Evolutionary conservation across 75 land plant species (phyloP).

Genomic region (Cryptomeria japonica): DNA sequence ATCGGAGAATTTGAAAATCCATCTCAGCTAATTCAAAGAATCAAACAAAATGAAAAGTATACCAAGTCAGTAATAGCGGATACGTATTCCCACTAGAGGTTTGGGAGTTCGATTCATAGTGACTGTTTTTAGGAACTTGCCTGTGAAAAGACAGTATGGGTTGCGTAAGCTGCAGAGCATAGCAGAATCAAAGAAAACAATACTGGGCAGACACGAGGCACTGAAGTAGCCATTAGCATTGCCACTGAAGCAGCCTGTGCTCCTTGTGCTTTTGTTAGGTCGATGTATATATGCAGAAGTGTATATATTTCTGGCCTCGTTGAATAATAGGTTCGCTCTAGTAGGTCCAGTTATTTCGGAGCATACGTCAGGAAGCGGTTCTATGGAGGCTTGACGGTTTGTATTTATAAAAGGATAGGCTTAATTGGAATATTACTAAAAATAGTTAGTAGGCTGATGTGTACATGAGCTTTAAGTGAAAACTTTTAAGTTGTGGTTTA

Average conservation of each 20-base stretch:
- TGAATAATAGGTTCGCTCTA: no score
- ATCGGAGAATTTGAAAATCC: not conserved
- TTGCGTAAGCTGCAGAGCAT: not conserved
- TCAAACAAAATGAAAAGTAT: not conserved
- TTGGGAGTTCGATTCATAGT: not conserved
- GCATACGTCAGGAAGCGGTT: no score
- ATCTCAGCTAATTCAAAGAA: not conserved
- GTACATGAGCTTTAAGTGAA: no score
- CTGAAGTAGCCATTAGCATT: not conserved
- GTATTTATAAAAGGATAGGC: no score
- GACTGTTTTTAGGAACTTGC: not conserved
- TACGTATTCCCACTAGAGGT: not conserved
- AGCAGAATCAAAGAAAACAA: not conserved
- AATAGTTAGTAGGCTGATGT: no score
- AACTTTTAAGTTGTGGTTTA: no score
- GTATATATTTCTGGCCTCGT: no score
- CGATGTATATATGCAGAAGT: not conserved
- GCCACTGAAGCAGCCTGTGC: not conserved
- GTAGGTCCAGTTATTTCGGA: no score
- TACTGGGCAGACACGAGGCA: not conserved
- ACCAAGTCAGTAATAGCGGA: not conserved
- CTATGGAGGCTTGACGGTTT: no score
- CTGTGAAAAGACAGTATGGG: not conserved
- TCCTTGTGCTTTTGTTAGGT: not conserved
- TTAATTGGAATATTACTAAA: no score